Evolutionary conservation across 1,284 basidiomycete genomes (phyloP).

Genomic region (Ceratobasidium sp.): DNA sequence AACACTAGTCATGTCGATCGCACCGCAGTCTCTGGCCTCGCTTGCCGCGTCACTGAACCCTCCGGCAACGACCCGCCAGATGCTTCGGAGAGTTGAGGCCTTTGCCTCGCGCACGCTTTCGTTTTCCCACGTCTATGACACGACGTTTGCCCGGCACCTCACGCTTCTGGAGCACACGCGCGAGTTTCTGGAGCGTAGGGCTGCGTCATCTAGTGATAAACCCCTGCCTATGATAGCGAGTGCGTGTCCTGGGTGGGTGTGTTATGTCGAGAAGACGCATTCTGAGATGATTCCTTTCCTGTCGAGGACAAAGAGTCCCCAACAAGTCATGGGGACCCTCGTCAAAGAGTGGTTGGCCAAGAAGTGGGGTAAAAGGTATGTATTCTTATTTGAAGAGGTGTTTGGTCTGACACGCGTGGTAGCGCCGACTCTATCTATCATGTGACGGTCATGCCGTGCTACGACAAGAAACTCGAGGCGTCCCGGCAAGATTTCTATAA

Average conservation of each 20-base stretch:
- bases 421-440: slow-evolving; percentile 92
- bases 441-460: slow-evolving; percentile 98
- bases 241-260: slow-evolving; percentile 99
- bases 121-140: slow-evolving; percentile 88
- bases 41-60: slow-evolving; percentile 78
- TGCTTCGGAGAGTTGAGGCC: slow-evolving; percentile 75
- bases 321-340: slow-evolving; percentile 93
- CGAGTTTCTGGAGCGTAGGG: slow-evolving; percentile 84
- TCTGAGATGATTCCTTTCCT: slow-evolving; percentile 94
- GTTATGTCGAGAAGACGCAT: slow-evolving; percentile 98
- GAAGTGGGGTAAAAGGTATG: slow-evolving; percentile 75
- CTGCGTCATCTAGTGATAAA: slow-evolving; percentile 44
- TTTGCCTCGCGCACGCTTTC: slow-evolving; percentile 75
- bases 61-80: slow-evolving; percentile 68
- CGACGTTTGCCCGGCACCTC: slow-evolving; percentile 93
- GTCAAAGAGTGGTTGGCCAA: slow-evolving; percentile 87
- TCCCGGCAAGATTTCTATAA: slow-evolving; percentile 92
- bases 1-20: slow-evolving; percentile 85
- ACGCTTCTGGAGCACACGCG: slow-evolving; percentile 83
- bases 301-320: slow-evolving; percentile 88
- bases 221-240: slow-evolving; percentile 91
- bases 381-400: slow-evolving; percentile 47
- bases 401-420: slow-evolving; percentile 48
- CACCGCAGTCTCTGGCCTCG: slow-evolving; percentile 93
- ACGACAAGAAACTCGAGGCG: slow-evolving; percentile 99